Base-by-base conservation (phyloP, 2,329 filamentous ascomycete genomes). In the Paecilomyces fulvus region DNA sequence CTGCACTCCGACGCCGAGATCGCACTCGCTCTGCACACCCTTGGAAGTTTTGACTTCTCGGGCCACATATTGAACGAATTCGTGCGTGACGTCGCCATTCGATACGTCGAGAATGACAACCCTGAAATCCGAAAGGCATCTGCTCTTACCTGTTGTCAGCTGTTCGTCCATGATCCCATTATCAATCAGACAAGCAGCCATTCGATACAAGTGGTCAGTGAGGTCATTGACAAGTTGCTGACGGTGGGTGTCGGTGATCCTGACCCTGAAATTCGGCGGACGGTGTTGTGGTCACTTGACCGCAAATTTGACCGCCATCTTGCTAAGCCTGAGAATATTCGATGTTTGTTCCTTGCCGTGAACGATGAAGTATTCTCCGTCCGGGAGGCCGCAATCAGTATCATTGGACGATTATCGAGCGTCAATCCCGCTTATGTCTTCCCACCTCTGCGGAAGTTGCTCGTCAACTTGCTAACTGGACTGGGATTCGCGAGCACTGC, bases 361-460 rank as follows among this genome's bases (percentile, higher is more conserved):
- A 96, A 99, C 63, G 94, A 99, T 65, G 92, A 97, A 68, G 83
- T 91, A 1, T 99, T 97, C 62, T 81, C 86, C 1, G 96, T 97
- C 58, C 83, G 95, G 64, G 92, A 99, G 75, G 92, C 94, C 28
- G 89, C 94, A 8, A 96, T 99, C 66, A 88, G 90, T 17, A 96
- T 99, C 62, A 96, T 99, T 65, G 95, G 94, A 30, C 90, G 95
- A 11, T 79, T 99, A 56, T 95, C 94, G 0, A 83, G 84, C 54
- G 87, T 91, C 62, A 99, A 99, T 62, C 95, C 94, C 1, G 95
- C 95, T 57, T 99, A 99, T 72, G 92, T 99, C 63, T 95, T 99
- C 66, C 94, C 95, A 1, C 95, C 94, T 0, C 75, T 99, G 43
- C 88, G 94, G 60, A 99, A 99, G 73, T 88, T 95, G 5, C 83